Evolutionary conservation across 129 eudicot genomes (phyloP).

Genomic region (Flaveria bidentis): DNA sequence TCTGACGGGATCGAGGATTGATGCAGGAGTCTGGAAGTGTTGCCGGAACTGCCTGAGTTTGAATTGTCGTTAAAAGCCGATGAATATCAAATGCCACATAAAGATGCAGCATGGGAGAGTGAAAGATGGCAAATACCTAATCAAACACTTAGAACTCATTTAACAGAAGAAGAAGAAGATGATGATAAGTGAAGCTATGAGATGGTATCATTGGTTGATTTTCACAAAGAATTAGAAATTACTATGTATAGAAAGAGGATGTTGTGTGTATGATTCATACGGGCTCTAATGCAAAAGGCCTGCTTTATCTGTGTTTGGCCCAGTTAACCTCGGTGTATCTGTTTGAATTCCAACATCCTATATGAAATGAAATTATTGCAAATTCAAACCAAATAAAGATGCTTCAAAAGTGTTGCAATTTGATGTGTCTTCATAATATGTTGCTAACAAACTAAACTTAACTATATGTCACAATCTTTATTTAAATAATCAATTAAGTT

Average conservation of each 20-base stretch:
- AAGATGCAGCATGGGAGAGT: slow-evolving; percentile 59
- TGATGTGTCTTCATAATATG: too few species aligned
- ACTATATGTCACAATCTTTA: too few species aligned
- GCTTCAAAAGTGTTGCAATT: too few species aligned
- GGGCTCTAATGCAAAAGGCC: too few species aligned
- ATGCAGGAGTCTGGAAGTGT: slow-evolving; percentile 62
- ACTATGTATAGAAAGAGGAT: slow-evolving; percentile 31
- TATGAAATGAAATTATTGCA: not conserved
- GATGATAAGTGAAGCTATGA: slow-evolving; percentile 30
- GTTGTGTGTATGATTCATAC: not conserved
- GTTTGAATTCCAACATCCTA: slow-evolving; percentile 1
- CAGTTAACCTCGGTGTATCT: not conserved
- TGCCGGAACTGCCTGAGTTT: slow-evolving; percentile 93
- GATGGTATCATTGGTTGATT: slow-evolving; percentile 14
- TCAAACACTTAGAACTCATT: slow-evolving; percentile 61
- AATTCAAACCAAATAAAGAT: not conserved
- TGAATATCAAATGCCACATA: slow-evolving; percentile 65
- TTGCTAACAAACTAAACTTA: too few species aligned
- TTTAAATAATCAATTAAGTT: too few species aligned
- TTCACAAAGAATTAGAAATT: slow-evolving; percentile 3
- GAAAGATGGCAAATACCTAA: slow-evolving; percentile 52
- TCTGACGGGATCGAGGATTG: not conserved
- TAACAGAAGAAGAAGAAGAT: slow-evolving; percentile 49
- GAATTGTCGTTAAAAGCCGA: slow-evolving; percentile 78
- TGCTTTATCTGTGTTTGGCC: not conserved